Base-by-base conservation (phyloP, 108 stramenopile species). In the Nannochloropsis salina region DNA sequence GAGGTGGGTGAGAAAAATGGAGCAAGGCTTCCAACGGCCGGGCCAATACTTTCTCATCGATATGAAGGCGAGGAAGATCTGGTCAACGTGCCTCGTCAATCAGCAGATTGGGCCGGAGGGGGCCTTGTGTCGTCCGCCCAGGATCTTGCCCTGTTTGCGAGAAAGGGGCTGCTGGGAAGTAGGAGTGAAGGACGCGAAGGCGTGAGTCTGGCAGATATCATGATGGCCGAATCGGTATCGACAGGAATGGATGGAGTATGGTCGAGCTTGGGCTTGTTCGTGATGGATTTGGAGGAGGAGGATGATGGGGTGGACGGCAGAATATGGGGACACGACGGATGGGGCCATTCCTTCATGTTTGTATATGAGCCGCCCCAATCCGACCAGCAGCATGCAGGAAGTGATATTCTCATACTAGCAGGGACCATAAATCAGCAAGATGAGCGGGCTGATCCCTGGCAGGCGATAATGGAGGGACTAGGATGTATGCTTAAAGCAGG, bases 311-410 rank as follows among this genome's bases (percentile, higher is more conserved):
- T 74, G 6, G 61, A n/a, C 15, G 61, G 61, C 20, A 74, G 61
- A n/a, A n/a, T 74, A n/a, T 74, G 61, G 61, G 61, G 61, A n/a
- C 61, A 74, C 61, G 61, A 74, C n/a, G 61, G 61, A 8, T 74
- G 61, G 61, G 61, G 61, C 20, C 61, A 74, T 74, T 15, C 61
- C 3, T 74, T 74, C n/a, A 74, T 74, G 61, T 74, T n/a, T 6
- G 61, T 74, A n/a, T 74, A 74, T 74, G 61, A 74, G 2, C 61
- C 61, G 61, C 61, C 61, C 0, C 2, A n/a, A 4, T n/a, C n/a
- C 2, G n/a, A 74, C 20, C 20, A 74, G n/a, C 20, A n/a, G 61
- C 20, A 74, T 12, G 47, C 10, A n/a, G 61, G 3, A n/a, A n/a
- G 61, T 15, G 61, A 74, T 4, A n/a, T 74, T 15, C 61, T 74